Base-by-base conservation (phyloP, 2,329 filamentous ascomycete species). In the Alternaria arbusti region DNA sequence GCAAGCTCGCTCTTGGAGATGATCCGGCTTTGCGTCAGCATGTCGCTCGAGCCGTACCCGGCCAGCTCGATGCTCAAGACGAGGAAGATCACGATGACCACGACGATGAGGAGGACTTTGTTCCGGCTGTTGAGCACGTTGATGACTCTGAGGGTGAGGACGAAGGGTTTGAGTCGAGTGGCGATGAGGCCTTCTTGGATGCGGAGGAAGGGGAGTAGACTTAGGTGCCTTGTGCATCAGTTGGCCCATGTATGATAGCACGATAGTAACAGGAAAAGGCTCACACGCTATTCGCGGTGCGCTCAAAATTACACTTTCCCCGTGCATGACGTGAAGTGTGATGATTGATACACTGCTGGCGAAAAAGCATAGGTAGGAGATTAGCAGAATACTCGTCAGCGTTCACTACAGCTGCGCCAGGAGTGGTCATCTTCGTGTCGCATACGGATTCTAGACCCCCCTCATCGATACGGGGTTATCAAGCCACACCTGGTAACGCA, bases 141-240 rank as follows among this genome's bases (percentile, higher is more conserved):
- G 69, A 71, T 32, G 61, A 70, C 11, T 69, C 69, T 3, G 67
- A 70, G 8, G 58, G 62, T 6, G 65, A 70, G 11, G 63, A 59
- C 5, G 57, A 61, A 11, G 55, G 22, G 1, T 54, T 54, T 6
- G 56, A 36, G 11, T 65, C 61, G n/a, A 54, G 47, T 17, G 50
- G 56, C n/a, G 66, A 66, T 1, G 62, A 67, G 20, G 54, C 43
- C 6, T 61, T 52, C 22, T 13, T 40, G 11, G 54, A 61, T 58
- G 59, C 40, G 1, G 59, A 58, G 47, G 54, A 61, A 30, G 51
- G 25, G 3, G 54, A 58, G 46, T 58, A 58, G 22, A 28, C 2
- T 6, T 40, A 2, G 23, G 51, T 28, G 57, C 28, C 3, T 10
- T 43, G n/a, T 17, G 51, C 22, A 23, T 2, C 22, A 20, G 12